Evolutionary conservation across 2,329 filamentous ascomycete genomes (phyloP).

Genomic region (Xylaria sp.): DNA sequence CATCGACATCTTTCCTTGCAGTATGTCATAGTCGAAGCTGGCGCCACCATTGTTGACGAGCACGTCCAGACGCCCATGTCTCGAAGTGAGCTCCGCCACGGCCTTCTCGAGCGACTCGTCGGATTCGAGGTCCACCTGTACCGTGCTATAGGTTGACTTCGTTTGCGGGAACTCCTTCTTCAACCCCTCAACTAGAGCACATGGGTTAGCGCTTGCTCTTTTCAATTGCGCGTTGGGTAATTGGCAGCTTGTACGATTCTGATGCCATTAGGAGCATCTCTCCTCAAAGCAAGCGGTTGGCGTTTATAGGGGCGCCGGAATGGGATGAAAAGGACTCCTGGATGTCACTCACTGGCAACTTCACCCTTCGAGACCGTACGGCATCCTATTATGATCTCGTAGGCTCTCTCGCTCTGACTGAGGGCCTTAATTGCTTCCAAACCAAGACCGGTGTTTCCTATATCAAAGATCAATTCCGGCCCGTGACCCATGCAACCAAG

Average conservation of each 20-base stretch:
- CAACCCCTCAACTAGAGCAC: slow-evolving; percentile 37
- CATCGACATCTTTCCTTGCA: slow-evolving; percentile 35
- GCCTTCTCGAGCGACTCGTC: slow-evolving; percentile 53
- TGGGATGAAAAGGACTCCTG: neutral
- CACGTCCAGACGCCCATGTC: slow-evolving; percentile 49
- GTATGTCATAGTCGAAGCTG: slow-evolving; percentile 44
- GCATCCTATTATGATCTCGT: slow-evolving; percentile 56
- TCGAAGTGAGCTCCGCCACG: slow-evolving; percentile 44
- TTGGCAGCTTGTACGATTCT: neutral
- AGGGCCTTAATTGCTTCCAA: slow-evolving; percentile 34
- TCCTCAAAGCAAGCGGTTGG: neutral
- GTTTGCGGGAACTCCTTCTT: slow-evolving; percentile 45
- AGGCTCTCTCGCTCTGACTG: slow-evolving; percentile 38
- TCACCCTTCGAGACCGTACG: slow-evolving; percentile 54
- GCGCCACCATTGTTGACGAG: slow-evolving; percentile 58
- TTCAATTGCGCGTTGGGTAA: neutral
- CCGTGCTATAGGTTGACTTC: slow-evolving; percentile 44
- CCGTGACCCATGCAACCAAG: too few relatives aligned
- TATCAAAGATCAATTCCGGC: neutral
- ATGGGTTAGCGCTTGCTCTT: neutral
- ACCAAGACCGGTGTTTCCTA: slow-evolving; percentile 33
- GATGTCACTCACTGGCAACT: slow-evolving; percentile 41
- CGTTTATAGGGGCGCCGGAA: neutral
- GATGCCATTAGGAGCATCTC: neutral
- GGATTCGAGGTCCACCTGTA: slow-evolving; percentile 54